Base-by-base conservation (phyloP, 2,329 filamentous ascomycete genomes). In the Apiospora malaysiana region DNA sequence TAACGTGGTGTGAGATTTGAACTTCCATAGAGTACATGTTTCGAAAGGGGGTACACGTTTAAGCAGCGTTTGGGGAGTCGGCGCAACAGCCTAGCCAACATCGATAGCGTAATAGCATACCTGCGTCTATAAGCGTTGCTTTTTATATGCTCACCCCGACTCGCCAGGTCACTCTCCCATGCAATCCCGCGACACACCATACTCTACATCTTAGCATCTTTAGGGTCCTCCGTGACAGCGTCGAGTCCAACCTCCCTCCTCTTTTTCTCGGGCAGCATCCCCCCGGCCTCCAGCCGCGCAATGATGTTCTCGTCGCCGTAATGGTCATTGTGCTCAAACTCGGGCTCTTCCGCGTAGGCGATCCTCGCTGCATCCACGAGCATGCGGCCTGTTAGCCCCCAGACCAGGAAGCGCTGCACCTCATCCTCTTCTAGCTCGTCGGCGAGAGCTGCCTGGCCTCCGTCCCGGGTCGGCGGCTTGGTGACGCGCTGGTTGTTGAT, bases 311-410 rank as follows among this genome's bases (percentile, higher is more conserved):
- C 84, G 75, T 90, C 88, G 6, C 88, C 88, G 76, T 83, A 85
- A 69, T 84, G 81, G 3, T 78, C 76, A 70, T 89, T 89, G 74
- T 89, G 87, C 83, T 97, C 94, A 80, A 97, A 97, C 79, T 94
- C 92, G 4, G 95, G 95, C 78, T 93, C 90, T 82, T 92, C 88
- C 2, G 83, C 92, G 79, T 96, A 98, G 25, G 95, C 95, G 23
- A 97, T 87, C 73, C 93, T 86, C 45, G 95, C 95, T 5, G 93
- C 92, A 82, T 98, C 95, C 6, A 98, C 93, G 70, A 98, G 81
- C 70, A 98, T 95, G 69, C 94, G 86, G 2, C 94, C 95, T 69
- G 95, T 98, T 94, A 98, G 95, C 21, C 95, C 95, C 88, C 95
- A 98, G 5, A 98, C 94, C 75, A 93, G 91, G 82, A 96, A 97